phyloP scores from a whole-genome alignment of 805 yeast species.

The Myxozyma melibiosi region DNA sequence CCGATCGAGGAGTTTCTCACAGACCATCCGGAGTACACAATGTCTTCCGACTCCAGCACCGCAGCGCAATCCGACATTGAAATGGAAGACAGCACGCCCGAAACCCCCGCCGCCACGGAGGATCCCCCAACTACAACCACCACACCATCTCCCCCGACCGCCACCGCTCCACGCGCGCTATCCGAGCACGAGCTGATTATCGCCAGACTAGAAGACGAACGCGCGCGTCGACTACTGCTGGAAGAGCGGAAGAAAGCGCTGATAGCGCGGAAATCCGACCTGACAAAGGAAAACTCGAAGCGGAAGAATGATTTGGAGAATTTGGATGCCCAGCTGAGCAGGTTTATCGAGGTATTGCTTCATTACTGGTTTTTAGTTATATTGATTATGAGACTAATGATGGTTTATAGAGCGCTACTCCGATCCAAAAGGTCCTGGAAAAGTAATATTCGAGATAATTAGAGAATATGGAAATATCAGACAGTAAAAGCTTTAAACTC shows the following conservation, averaged over 20 bases:
- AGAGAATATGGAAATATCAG: no score
- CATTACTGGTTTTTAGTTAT: neutral
- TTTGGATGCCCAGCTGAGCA: constrained; percentile 27
- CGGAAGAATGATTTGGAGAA: constrained; percentile 22
- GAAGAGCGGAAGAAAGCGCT: constrained; percentile 12
- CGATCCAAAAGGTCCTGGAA: constrained; percentile 21
- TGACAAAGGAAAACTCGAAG: constrained; percentile 19
- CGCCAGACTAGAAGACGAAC: constrained; percentile 28
- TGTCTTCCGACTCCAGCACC: neutral
- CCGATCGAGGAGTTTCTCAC: constrained; percentile 22
- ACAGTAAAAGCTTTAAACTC: neutral
- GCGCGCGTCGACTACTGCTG: constrained; percentile 16
- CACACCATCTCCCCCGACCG: neutral
- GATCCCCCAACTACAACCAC: neutral
- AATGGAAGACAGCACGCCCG: neutral
- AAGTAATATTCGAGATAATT: neutral
- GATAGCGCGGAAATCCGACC: neutral
- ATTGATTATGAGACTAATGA: neutral
- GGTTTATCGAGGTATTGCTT: constrained; percentile 27
- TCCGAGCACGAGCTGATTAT: constrained; percentile 16
- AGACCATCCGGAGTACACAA: constrained; percentile 20
- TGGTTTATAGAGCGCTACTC: constrained; percentile 22
- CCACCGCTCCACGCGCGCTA: neutral
- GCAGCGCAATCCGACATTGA: neutral
- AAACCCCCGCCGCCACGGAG: no score